These are phyloP conservation scores for Teratosphaeria viscida DNA, from an alignment of 2,329 filamentous ascomycete genomes.

Conservation along the genomic window DNA sequence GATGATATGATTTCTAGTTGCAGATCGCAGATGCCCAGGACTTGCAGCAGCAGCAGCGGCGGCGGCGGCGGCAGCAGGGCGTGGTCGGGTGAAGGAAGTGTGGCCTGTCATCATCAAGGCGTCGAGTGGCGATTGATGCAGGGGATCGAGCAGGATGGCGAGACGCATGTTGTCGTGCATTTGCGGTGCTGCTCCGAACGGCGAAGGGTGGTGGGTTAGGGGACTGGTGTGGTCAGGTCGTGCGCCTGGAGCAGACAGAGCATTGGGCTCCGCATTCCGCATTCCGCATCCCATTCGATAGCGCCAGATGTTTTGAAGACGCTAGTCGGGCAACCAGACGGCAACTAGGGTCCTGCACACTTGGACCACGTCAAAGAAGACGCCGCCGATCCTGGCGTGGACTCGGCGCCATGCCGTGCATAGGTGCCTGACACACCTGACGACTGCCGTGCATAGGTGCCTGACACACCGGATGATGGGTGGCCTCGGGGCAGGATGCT, in stretches of 20 bases:
- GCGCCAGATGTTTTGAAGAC: conserved; percentile 10
- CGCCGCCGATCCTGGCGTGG: conserved; percentile 2
- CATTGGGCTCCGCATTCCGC: conserved; percentile 8
- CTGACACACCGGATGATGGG: not conserved
- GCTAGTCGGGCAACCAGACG: conserved; percentile 9
- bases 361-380: conserved; percentile 13
- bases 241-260: conserved; percentile 3
- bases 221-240: not conserved
- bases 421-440: not conserved
- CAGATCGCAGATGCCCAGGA: conserved; percentile 21
- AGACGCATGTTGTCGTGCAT: conserved; percentile 17
- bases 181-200: conserved; percentile 8
- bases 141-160: not conserved
- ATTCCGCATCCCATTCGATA: conserved; percentile 9
- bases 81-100: conserved; percentile 7
- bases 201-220: not conserved
- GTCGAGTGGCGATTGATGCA: conserved; percentile 11
- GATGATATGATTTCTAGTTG: conserved; percentile 18
- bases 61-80: not conserved
- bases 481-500: not conserved
- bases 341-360: conserved; percentile 14
- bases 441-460: not conserved
- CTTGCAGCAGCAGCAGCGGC: conserved; percentile 7
- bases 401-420: not conserved
- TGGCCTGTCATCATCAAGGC: conserved; percentile 5